Evolutionary conservation across 2,329 filamentous ascomycete genomes (phyloP).

Genomic region (Ophiostoma novo-ulmi): DNA sequence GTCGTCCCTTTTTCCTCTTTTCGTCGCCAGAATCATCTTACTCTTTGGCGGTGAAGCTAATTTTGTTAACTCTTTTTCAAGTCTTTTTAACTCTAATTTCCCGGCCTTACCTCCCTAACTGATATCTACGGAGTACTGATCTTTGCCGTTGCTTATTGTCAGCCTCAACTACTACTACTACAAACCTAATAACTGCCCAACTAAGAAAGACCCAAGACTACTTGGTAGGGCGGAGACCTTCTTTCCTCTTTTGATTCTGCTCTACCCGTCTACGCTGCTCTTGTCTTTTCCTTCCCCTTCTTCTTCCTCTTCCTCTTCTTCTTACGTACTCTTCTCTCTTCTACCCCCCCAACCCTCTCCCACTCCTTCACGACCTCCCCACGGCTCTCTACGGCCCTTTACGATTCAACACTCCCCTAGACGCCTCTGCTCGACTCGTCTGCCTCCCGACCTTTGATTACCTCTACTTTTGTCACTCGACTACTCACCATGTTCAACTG

Average conservation of each 20-base stretch:
- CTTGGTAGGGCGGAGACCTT: constrained; percentile 12
- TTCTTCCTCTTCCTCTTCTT: too few species aligned
- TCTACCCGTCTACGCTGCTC: not conserved
- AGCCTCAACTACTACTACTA: constrained; percentile 13
- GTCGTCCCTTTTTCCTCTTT: not conserved
- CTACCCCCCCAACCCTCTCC: not conserved
- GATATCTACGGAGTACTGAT: not conserved
- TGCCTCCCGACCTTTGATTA: not conserved
- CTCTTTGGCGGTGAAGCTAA: constrained; percentile 12
- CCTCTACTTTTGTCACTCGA: constrained; percentile 9
- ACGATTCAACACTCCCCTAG: not conserved
- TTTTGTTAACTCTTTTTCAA: not conserved
- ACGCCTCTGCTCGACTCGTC: not conserved
- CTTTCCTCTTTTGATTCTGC: constrained; percentile 8
- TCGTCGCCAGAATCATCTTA: constrained; percentile 6
- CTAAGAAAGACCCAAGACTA: not conserved
- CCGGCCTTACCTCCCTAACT: constrained; percentile 4
- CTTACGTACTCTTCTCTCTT: not conserved
- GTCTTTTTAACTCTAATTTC: constrained; percentile 9
- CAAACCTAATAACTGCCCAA: not conserved
- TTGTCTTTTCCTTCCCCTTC: not conserved
- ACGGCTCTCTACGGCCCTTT: not conserved
- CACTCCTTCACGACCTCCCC: not conserved
- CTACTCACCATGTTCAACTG: constrained; percentile 73
- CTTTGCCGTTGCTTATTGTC: constrained; percentile 11